phyloP scores from a whole-genome alignment of 2,329 filamentous ascomycete genomes.

The Trichoderma koningii region DNA sequence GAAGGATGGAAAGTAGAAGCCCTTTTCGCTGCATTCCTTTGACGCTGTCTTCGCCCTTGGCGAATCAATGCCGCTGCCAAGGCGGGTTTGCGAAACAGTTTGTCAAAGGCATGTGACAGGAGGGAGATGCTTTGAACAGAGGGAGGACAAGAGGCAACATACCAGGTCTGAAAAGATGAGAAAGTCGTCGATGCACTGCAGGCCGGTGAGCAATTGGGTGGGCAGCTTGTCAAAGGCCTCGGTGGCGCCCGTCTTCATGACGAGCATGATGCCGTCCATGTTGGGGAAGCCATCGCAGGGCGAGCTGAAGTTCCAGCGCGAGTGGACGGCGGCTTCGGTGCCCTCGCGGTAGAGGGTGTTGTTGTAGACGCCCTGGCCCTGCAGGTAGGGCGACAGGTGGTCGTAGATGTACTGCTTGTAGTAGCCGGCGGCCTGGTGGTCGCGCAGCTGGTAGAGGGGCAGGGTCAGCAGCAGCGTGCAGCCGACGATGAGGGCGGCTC shows the following conservation, averaged over 20 bases:
- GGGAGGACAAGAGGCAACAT: conserved; percentile 1
- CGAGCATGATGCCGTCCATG: conserved; percentile 49
- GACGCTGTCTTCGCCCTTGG: background rate
- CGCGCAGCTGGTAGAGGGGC: conserved; percentile 38
- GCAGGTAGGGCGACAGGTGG: conserved; percentile 38
- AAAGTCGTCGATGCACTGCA: conserved; percentile 57
- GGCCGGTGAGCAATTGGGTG: conserved; percentile 56
- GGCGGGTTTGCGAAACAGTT: background rate
- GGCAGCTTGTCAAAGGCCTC: conserved; percentile 57
- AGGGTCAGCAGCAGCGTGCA: conserved; percentile 37
- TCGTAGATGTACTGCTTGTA: conserved; percentile 37
- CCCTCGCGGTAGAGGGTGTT: conserved; percentile 45
- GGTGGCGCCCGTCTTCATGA: conserved; percentile 62
- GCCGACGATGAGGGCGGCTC: conserved; percentile 34
- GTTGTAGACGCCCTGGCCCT: conserved; percentile 39
- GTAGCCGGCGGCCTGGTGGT: conserved; percentile 33
- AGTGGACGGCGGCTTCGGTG: conserved; percentile 39
- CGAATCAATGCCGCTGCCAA: conserved; percentile 6
- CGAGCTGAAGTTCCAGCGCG: conserved; percentile 42
- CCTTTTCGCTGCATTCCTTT: background rate
- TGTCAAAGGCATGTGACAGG: no score
- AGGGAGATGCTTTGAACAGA: no score
- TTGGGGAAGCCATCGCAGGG: conserved; percentile 48
- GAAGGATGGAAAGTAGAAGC: background rate
- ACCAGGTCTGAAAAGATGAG: conserved; percentile 59